A percentile compares a stretch with the other conserved stretches of the same genome.
phyloP scores from a whole-genome alignment of 805 yeast species.

The Starmerella apis region DNA sequence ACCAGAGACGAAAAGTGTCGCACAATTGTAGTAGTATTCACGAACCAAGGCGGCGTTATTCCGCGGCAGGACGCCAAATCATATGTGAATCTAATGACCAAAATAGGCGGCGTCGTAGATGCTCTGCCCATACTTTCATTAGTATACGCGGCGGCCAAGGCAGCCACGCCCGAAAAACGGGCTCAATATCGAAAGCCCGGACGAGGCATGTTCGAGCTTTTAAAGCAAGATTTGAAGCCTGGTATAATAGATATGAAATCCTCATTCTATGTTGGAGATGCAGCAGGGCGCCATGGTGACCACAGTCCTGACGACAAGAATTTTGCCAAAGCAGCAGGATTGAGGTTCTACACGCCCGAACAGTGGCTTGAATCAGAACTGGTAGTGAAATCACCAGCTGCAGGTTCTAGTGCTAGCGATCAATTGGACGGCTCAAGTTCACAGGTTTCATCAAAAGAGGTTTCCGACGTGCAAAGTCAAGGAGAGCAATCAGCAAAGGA shows the following conservation, averaged over 20 bases:
- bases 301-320: conserved; percentile 66
- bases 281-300: conserved; percentile 76
- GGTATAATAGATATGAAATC: conserved; percentile 34
- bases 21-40: conserved; percentile 52
- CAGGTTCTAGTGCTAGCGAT: background rate
- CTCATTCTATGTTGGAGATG: conserved; percentile 84
- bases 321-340: conserved; percentile 52
- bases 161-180: conserved; percentile 16
- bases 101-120: conserved; percentile 13
- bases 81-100: conserved; percentile 31
- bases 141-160: conserved; percentile 56
- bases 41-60: conserved; percentile 73
- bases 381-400: background rate
- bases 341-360: conserved; percentile 63
- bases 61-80: conserved; percentile 31
- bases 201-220: conserved; percentile 62
- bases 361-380: conserved; percentile 28
- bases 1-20: background rate
- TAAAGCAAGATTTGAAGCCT: conserved; percentile 35
- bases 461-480: no score
- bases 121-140: conserved; percentile 7
- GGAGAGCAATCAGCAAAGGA: no score
- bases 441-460: no score
- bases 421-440: no score
- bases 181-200: conserved; percentile 47